Evolutionary conservation across 1,139 yeast genomes (phyloP).

Genomic region (Debaryomyces subglobosus): DNA sequence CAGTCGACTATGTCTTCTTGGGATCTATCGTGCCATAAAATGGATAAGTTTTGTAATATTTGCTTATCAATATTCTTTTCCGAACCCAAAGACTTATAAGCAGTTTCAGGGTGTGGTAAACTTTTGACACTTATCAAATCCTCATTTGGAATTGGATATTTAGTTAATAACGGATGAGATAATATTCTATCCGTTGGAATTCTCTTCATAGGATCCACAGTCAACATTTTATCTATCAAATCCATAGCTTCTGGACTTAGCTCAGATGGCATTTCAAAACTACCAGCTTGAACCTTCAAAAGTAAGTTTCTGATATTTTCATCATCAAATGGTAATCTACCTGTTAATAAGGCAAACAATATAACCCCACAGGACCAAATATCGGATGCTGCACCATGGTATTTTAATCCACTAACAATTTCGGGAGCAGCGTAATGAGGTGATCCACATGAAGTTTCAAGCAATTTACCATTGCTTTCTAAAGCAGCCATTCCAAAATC

Average conservation of each 20-base stretch:
- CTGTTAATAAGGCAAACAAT: conserved; percentile 74
- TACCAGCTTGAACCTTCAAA: conserved; percentile 75
- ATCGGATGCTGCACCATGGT: conserved; percentile 83
- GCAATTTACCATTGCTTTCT: conserved; percentile 68
- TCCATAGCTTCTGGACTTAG: conserved; percentile 70
- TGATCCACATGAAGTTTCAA: conserved; percentile 83
- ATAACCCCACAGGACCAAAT: conserved; percentile 89
- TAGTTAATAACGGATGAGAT: conserved; percentile 71
- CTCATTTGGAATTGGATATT: conserved; percentile 58
- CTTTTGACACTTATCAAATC: conserved; percentile 54
- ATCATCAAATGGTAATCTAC: conserved; percentile 82
- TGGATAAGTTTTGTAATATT: conserved; percentile 67
- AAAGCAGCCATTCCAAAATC: conserved; percentile 90
- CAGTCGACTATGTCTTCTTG: conserved; percentile 57
- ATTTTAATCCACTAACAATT: conserved; percentile 74
- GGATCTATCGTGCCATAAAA: conserved; percentile 74
- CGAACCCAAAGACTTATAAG: conserved; percentile 50
- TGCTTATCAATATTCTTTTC: conserved; percentile 59
- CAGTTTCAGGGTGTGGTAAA: conserved; percentile 67
- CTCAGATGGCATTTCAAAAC: conserved; percentile 70
- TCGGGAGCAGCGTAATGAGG: conserved; percentile 91
- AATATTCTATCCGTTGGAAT: conserved; percentile 77
- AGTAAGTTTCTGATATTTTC: conserved; percentile 72
- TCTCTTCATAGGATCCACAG: conserved; percentile 77
- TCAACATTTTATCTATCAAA: conserved; percentile 69